A percentile compares a stretch with the other conserved stretches of the same genome.
phyloP scores from a whole-genome alignment of 2,329 filamentous ascomycete species.

The Amylocarpus encephaloides region DNA sequence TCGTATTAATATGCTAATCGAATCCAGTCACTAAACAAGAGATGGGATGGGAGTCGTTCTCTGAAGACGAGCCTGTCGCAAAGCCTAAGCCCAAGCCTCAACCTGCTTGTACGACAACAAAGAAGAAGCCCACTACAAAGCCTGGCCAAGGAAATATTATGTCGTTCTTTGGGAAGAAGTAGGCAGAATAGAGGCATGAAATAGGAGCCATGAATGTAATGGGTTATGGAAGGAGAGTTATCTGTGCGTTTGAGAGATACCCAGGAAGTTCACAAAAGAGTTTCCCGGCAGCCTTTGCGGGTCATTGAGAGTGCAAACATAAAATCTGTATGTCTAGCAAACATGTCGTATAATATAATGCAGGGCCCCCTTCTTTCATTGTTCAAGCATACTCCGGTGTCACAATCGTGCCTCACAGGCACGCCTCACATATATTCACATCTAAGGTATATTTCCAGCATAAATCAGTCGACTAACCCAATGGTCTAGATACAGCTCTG shows the following conservation, averaged over 20 bases:
- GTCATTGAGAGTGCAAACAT: too few species aligned
- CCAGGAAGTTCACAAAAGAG: not conserved
- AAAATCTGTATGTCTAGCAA: too few species aligned
- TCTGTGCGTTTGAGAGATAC: not conserved
- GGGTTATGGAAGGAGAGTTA: not conserved
- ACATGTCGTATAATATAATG: too few species aligned
- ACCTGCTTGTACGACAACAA: constrained; percentile 35
- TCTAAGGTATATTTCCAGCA: too few species aligned
- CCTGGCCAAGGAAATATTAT: constrained; percentile 74
- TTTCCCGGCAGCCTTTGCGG: not conserved
- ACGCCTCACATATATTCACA: too few species aligned
- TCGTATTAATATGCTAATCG: constrained; percentile 8
- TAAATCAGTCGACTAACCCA: too few species aligned
- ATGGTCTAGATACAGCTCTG: too few species aligned
- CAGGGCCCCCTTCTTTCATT: too few species aligned
- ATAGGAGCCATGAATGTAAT: constrained; percentile 1
- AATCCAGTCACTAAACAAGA: constrained; percentile 76
- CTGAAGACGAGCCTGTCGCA: constrained; percentile 70
- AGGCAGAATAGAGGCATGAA: not conserved
- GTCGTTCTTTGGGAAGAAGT: constrained; percentile 84
- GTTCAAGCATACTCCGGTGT: too few species aligned
- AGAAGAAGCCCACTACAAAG: constrained; percentile 54
- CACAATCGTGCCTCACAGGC: too few species aligned
- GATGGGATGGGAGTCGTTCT: constrained; percentile 83
- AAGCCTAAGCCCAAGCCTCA: constrained; percentile 48